Evolutionary conservation across 2,329 filamentous ascomycete species (phyloP).

Genomic region (Pseudocercospora musae): DNA sequence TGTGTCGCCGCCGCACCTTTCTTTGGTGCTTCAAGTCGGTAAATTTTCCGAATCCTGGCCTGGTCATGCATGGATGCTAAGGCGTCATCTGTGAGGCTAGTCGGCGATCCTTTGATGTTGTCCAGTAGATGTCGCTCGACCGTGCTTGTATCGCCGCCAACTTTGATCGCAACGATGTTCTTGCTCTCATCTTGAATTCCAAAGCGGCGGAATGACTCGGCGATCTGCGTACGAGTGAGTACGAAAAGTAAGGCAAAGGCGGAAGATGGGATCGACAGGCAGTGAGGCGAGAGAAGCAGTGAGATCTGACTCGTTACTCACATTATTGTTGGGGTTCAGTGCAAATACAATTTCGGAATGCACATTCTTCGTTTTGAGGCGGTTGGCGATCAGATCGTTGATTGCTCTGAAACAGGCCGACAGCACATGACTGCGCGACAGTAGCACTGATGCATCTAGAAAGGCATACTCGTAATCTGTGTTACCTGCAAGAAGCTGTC

Average conservation of each 20-base stretch:
- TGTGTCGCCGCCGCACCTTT: slow-evolving; percentile 30
- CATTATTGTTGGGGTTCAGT: slow-evolving; percentile 79
- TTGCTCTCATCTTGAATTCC: slow-evolving; percentile 71
- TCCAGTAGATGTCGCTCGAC: slow-evolving; percentile 59
- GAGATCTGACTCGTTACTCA: slow-evolving; percentile 38
- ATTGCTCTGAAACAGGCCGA: slow-evolving; percentile 76
- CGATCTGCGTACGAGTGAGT: slow-evolving; percentile 59
- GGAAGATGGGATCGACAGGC: slow-evolving; percentile 6
- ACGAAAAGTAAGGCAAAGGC: neutral
- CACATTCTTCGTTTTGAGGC: slow-evolving; percentile 75
- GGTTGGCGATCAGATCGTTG: slow-evolving; percentile 58
- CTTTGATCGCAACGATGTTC: slow-evolving; percentile 75
- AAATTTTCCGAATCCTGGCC: slow-evolving; percentile 73
- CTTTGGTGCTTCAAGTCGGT: slow-evolving; percentile 66
- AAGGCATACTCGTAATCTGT: slow-evolving; percentile 88
- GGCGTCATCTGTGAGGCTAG: slow-evolving; percentile 61
- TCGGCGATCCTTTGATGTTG: slow-evolving; percentile 59
- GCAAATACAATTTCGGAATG: slow-evolving; percentile 85
- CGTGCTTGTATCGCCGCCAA: slow-evolving; percentile 49
- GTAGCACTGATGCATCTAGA: slow-evolving; percentile 75
- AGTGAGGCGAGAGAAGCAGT: neutral
- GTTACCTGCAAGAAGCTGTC: slow-evolving; percentile 83
- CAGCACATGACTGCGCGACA: slow-evolving; percentile 70
- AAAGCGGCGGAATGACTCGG: slow-evolving; percentile 85
- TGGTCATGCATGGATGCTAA: slow-evolving; percentile 61